Conservation (phyloP, 371 early-diverging fungal genomes). For the Mucor lusitanicus region DNA sequence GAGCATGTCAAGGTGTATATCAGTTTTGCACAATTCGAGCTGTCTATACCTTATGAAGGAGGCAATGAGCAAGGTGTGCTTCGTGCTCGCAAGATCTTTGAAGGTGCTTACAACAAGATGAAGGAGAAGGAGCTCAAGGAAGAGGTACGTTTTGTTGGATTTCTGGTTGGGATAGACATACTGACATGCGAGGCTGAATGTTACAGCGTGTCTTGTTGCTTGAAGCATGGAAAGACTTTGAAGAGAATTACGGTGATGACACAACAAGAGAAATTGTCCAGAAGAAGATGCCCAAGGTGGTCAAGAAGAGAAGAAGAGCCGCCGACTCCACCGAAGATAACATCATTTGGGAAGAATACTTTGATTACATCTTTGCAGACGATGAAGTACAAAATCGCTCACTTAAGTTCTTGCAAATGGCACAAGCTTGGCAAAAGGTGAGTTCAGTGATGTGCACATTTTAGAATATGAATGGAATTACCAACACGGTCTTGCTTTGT, state of each 20-base stretch:
- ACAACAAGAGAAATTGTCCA: slow-evolving; percentile 63
- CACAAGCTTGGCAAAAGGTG: slow-evolving; percentile 84
- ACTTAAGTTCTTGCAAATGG: slow-evolving; percentile 88
- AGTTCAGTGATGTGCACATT: not conserved
- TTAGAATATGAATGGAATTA: too few species aligned
- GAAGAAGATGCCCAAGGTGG: slow-evolving; percentile 82
- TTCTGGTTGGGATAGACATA: not conserved
- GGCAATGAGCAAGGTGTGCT: slow-evolving; percentile 40
- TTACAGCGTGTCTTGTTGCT: slow-evolving; percentile 79
- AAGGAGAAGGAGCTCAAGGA: slow-evolving; percentile 72
- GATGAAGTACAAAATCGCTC: slow-evolving; percentile 81
- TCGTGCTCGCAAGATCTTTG: slow-evolving; percentile 76
- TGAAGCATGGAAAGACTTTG: slow-evolving; percentile 93
- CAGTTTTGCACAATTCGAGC: slow-evolving; percentile 91
- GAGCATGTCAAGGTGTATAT: slow-evolving; percentile 98
- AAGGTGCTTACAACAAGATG: slow-evolving; percentile 70
- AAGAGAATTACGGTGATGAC: slow-evolving; percentile 66
- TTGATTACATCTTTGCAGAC: slow-evolving; percentile 97
- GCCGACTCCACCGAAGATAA: slow-evolving; percentile 63
- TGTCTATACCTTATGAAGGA: slow-evolving; percentile 59
- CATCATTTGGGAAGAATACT: slow-evolving; percentile 92
- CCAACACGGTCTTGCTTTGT: too few species aligned
- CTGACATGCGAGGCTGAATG: not conserved
- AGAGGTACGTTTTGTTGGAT: slow-evolving; percentile 44
- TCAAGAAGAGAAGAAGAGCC: slow-evolving; percentile 81